Evolutionary conservation across 202 grass and related monocot genomes (phyloP), one percentile per base, ranked within the genome.

Genomic region (Elaeis oleifera): DNA sequence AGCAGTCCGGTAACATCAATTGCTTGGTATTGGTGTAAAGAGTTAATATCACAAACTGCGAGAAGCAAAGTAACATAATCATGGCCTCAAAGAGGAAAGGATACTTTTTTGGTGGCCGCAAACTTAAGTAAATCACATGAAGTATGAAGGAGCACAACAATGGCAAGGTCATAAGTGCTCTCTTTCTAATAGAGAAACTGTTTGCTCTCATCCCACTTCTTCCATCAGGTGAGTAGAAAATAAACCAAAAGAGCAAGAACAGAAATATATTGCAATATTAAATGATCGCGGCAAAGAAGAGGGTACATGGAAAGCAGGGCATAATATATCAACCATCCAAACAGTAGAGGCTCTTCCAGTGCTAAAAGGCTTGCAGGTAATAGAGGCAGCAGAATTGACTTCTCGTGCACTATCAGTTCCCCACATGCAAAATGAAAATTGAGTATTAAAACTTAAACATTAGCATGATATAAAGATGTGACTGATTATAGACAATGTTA

Each of bases 311-410:
- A 92, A 61, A 97, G 78, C 80, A 97, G 71, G 21, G 79, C 73
- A 83, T 79, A 97, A 67, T 91, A 75, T 2, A 60, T 80, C 56
- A 97, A 81, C 84, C 87, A 97, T 74, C 84, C 79, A 64, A 84
- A 89, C 57, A 97, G 26, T 22, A 63, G 74, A 74, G 81, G 77
- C 61, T 97, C 92, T 72, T 86, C 64, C 24, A 86, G 76, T 68
- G 70, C 84, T 79, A 97, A 76, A 74, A 91, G 79, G 70, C 88
- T 91, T 72, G 84, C 88, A 50, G 88, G 88, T 76, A 97, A 91
- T 69, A 97, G 74, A 67, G 92, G 92, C 32, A 97, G 82, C 77
- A 97, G 71, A 73, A 97, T 91, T 67, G 92, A 97, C 81, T 97
- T 97, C 79, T 97, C 92, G 32, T 97, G 92, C 59, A 97, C 92